Evolutionary conservation across 805 yeast species (phyloP).

Genomic region (Candida argentea): DNA sequence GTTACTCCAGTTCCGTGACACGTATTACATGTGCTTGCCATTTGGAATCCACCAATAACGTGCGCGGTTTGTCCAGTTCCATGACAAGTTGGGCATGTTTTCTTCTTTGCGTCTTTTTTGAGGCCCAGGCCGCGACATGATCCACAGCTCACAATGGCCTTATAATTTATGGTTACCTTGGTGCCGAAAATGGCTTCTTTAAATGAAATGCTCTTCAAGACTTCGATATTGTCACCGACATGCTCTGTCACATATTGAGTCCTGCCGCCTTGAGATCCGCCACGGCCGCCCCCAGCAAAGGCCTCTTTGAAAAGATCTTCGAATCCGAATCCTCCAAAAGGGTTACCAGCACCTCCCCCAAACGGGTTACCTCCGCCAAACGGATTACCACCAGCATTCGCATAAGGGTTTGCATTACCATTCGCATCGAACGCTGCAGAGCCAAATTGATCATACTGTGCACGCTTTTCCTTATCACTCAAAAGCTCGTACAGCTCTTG

Average conservation of each 20-base stretch:
- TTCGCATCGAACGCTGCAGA: slow-evolving; percentile 68
- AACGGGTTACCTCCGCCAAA: slow-evolving; percentile 25
- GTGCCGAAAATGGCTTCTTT: slow-evolving; percentile 85
- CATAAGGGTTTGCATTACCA: slow-evolving; percentile 41
- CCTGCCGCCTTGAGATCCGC: slow-evolving; percentile 28
- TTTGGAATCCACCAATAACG: slow-evolving; percentile 86
- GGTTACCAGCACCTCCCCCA: slow-evolving; percentile 26
- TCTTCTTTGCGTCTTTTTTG: slow-evolving; percentile 61
- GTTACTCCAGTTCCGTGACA: slow-evolving; percentile 88
- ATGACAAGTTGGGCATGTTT: slow-evolving; percentile 78
- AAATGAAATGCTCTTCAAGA: slow-evolving; percentile 61
- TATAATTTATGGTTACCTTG: slow-evolving; percentile 54
- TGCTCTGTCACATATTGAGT: slow-evolving; percentile 58
- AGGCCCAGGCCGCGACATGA: slow-evolving; percentile 83
- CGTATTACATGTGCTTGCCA: slow-evolving; percentile 83
- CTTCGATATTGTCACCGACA: slow-evolving; percentile 84
- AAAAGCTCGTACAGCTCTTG: slow-evolving; percentile 92
- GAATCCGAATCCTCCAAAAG: slow-evolving; percentile 43
- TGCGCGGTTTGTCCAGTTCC: slow-evolving; percentile 92
- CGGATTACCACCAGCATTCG: slow-evolving; percentile 26
- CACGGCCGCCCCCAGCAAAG: slow-evolving; percentile 28
- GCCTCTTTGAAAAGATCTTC: slow-evolving; percentile 40
- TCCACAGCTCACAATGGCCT: slow-evolving; percentile 64
- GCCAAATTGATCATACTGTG: slow-evolving; percentile 89
- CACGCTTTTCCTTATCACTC: slow-evolving; percentile 73